phyloP scores from a whole-genome alignment of 352 stramenopile genomes.

The Pythium periplocum region DNA sequence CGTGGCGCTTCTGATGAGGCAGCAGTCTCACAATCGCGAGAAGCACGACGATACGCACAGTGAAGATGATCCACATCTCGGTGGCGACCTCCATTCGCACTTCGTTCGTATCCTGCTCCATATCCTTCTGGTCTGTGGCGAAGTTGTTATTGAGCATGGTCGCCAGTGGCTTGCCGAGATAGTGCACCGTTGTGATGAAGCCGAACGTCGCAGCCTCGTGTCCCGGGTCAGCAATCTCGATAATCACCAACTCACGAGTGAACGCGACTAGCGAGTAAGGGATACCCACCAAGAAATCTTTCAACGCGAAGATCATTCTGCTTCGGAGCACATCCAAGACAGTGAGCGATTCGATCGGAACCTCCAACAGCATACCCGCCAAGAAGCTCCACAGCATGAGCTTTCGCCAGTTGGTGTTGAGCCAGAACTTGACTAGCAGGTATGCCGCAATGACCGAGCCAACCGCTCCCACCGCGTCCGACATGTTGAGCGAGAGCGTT shows the following conservation, averaged over 20 bases:
- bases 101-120: neutral
- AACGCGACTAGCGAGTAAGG: neutral
- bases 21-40: neutral
- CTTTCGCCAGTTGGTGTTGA: conserved; percentile 24
- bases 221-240: conserved; percentile 6
- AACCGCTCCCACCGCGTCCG: conserved; percentile 4
- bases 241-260: conserved; percentile 1
- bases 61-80: neutral
- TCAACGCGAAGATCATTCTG: neutral
- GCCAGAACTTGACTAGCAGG: conserved; percentile 9
- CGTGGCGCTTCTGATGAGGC: neutral
- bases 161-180: neutral
- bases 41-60: neutral
- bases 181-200: conserved; percentile 5
- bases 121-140: neutral
- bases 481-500: conserved; percentile 12
- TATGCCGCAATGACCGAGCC: neutral
- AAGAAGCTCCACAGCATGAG: conserved; percentile 6
- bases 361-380: conserved; percentile 8
- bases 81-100: neutral
- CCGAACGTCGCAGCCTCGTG: conserved; percentile 3
- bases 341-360: conserved; percentile 13
- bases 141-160: conserved; percentile 2
- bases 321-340: conserved; percentile 2
- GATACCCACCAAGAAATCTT: neutral